Conservation (phyloP, 2,329 filamentous ascomycete species). For the Xylariaceae sp. region DNA sequence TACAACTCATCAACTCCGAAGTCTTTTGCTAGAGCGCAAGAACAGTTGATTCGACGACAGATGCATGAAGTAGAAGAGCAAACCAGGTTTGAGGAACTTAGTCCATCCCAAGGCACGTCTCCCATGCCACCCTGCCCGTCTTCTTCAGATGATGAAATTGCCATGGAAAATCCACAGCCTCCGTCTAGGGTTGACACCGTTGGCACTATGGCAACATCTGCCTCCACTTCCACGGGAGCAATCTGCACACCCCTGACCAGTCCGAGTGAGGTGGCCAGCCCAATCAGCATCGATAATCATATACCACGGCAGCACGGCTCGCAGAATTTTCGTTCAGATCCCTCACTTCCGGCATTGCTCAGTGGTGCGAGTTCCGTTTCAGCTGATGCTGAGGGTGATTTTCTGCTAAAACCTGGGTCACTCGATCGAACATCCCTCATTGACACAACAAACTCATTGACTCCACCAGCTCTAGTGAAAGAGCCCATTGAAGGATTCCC, state of each 20-base stretch:
- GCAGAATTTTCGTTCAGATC: slow-evolving; percentile 66
- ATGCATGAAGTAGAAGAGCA: slow-evolving; percentile 44
- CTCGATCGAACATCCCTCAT: slow-evolving; percentile 53
- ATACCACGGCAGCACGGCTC: slow-evolving; percentile 48
- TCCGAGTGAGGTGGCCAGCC: slow-evolving; percentile 59
- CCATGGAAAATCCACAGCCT: slow-evolving; percentile 38
- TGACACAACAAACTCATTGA: slow-evolving; percentile 60
- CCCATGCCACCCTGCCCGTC: slow-evolving; percentile 35
- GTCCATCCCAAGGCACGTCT: slow-evolving; percentile 22
- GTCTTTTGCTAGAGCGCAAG: slow-evolving; percentile 47
- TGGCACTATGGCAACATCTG: slow-evolving; percentile 56
- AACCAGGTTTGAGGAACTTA: slow-evolving; percentile 36
- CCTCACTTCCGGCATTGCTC: slow-evolving; percentile 66
- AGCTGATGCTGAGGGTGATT: slow-evolving; percentile 66
- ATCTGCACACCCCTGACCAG: slow-evolving; percentile 60
- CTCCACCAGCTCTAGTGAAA: slow-evolving; percentile 58
- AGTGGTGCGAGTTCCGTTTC: slow-evolving; percentile 70
- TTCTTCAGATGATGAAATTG: slow-evolving; percentile 53
- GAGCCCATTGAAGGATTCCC: slow-evolving; percentile 54
- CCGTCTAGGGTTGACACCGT: slow-evolving; percentile 50
- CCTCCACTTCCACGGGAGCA: slow-evolving; percentile 56
- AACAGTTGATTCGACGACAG: slow-evolving; percentile 42
- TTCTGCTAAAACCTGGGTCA: slow-evolving; percentile 56
- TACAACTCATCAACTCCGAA: slow-evolving; percentile 49
- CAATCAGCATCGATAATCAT: slow-evolving; percentile 49